Evolutionary conservation across 495 filamentous ascomycete species (phyloP), one percentile per base, ranked within the genome.

Genomic region (Penicillium fimorum): DNA sequence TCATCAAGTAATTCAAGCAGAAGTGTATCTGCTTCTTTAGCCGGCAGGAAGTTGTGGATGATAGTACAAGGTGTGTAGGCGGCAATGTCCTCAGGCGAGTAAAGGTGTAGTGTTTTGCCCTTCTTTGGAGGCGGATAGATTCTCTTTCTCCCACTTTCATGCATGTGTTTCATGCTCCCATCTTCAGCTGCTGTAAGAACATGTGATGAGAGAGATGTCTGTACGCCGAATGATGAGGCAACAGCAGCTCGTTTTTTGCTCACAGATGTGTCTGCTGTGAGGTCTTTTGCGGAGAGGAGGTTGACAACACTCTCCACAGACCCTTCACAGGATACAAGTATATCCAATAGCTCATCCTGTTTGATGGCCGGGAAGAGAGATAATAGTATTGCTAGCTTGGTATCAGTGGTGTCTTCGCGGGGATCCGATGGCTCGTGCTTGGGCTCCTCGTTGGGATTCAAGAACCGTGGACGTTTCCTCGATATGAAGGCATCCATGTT

Each of bases 41-140:
- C 12, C 0, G 89, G 86, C 0, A 97, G 79, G 66, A 97, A 97
- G 64, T 95, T 93, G 73, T 92, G 92, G 63, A 96, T 85, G 59
- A 96, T 87, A 9, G 87, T 90, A 71, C 91, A 96, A 17, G 94
- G 90, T 0, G 94, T 96, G 62, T 92, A 80, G 15, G 80, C 74
- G 47, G 87, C 85, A 27, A 97, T 80, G 66, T 96, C 91, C 35
- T 82, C 76, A 2, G 92, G 88, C 30, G 87, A 79, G 62, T 84
- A 97, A 0, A 97, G 79, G 67, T 92, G 87, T 8, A 96, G 70
- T 0, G 92, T 96, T 59, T 84, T 76, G 11, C 92, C 94, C 64
- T 89, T 96, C 56, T 82, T 85, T 5, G 87, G 87, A 30, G 86
- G 69, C 0, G 75, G 50, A n/a, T 40, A 12, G 15, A 50, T 66